Percentiles rank a stretch among this genome's conserved stretches.
These are phyloP conservation scores for Chloris gayana DNA, from an alignment of 176 grass and related monocot genomes.

Conservation along the genomic window DNA sequence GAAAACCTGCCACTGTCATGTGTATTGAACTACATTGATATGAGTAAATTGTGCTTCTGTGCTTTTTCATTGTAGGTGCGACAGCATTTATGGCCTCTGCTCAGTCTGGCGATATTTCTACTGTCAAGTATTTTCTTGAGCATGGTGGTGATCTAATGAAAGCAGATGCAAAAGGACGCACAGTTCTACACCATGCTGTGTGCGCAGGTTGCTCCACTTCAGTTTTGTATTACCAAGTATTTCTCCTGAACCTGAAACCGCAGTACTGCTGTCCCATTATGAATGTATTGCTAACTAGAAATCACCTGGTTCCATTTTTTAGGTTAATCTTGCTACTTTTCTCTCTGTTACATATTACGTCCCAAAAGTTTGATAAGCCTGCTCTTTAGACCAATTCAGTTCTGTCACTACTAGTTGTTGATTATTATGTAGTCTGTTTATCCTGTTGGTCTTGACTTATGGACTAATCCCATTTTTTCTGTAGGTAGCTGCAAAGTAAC, in stretches of 20 bases:
- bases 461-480: not conserved
- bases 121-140: constrained; percentile 30
- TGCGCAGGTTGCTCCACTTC: not conserved
- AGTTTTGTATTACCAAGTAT: not conserved
- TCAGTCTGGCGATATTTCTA: constrained; percentile 28
- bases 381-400: too few species aligned
- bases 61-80: not conserved
- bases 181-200: constrained; percentile 37
- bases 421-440: not conserved
- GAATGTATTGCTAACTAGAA: not conserved
- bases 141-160: constrained; percentile 31
- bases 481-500: constrained; percentile 38
- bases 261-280: too few species aligned
- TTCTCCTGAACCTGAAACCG: too few species aligned
- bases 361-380: too few species aligned
- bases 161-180: constrained; percentile 18
- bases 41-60: too few species aligned
- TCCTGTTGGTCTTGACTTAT: not conserved
- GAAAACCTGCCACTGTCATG: not conserved
- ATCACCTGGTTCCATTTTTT: not conserved
- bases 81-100: constrained; percentile 30
- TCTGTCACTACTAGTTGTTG: not conserved
- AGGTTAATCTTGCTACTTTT: not conserved
- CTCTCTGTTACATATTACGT: too few species aligned
- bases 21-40: not conserved